Percentiles rank a stretch among this genome's conserved stretches.
Conservation (phyloP, 805 yeast species). For the Saccharomycopsis synnaedendra region DNA sequence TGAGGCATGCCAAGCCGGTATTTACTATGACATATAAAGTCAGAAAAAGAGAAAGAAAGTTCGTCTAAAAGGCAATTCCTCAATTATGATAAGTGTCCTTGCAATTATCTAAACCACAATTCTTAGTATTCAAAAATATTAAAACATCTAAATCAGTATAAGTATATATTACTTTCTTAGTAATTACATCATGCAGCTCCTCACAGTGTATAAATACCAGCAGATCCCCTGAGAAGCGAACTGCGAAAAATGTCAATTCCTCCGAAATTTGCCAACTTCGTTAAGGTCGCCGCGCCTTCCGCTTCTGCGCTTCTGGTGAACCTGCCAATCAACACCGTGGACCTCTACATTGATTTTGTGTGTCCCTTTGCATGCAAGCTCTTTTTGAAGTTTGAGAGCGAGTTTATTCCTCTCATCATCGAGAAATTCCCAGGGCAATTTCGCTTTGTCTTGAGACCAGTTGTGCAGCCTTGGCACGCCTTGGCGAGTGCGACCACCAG, state of each 20-base stretch:
- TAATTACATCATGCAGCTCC: too few species aligned
- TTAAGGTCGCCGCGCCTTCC: slow-evolving; percentile 2
- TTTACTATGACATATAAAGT: too few species aligned
- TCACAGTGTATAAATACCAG: too few species aligned
- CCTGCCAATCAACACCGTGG: slow-evolving; percentile 28
- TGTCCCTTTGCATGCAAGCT: slow-evolving; percentile 67
- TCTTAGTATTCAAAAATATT: too few species aligned
- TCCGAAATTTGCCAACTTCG: slow-evolving; percentile 11
- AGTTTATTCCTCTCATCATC: slow-evolving; percentile 42
- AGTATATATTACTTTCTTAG: too few species aligned
- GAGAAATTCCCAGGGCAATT: slow-evolving; percentile 36
- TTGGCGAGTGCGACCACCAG: slow-evolving; percentile 56
- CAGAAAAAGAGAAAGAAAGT: too few species aligned
- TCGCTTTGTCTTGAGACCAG: slow-evolving; percentile 56
- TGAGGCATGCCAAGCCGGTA: too few species aligned
- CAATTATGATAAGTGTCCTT: too few species aligned
- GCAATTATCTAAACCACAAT: too few species aligned
- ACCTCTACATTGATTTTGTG: slow-evolving; percentile 61
- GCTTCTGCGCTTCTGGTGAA: not conserved
- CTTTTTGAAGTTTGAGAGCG: slow-evolving; percentile 41
- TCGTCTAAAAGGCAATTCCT: too few species aligned
- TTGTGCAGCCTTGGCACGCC: slow-evolving; percentile 82
- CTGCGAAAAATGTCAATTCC: slow-evolving; percentile 14
- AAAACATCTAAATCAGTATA: too few species aligned
- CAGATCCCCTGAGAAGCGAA: not conserved